These are phyloP conservation scores for Ophiocordyceps camponoti-leonardi DNA, from an alignment of 2,329 filamentous ascomycete species.

Conservation along the genomic window DNA sequence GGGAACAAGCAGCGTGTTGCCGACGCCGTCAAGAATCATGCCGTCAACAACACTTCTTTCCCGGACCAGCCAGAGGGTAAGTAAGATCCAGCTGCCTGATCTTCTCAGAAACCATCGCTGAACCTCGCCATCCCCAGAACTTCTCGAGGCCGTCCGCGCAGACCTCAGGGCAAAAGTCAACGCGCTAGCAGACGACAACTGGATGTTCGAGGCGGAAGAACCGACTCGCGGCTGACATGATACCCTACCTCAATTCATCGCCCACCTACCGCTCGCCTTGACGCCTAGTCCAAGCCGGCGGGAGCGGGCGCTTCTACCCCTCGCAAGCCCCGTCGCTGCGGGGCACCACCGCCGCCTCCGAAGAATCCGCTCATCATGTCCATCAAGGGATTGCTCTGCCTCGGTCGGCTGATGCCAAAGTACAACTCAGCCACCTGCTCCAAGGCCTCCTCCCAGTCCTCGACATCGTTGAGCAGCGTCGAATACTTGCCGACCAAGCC, in stretches of 20 bases:
- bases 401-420: slow-evolving; percentile 77
- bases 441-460: slow-evolving; percentile 65
- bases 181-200: slow-evolving; percentile 64
- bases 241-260: background rate
- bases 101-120: too few relatives aligned
- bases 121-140: slow-evolving; percentile 27
- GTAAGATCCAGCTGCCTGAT: background rate
- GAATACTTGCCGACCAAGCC: slow-evolving; percentile 72
- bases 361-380: slow-evolving; percentile 98
- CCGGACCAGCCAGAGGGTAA: slow-evolving; percentile 50
- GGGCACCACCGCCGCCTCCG: slow-evolving; percentile 50
- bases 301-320: slow-evolving; percentile 31
- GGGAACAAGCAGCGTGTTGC: slow-evolving; percentile 42
- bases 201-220: slow-evolving; percentile 72
- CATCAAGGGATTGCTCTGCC: slow-evolving; percentile 80
- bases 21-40: slow-evolving; percentile 44
- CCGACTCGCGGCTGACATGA: slow-evolving; percentile 18
- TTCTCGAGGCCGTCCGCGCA: slow-evolving; percentile 50
- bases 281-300: slow-evolving; percentile 37
- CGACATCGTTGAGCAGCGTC: slow-evolving; percentile 57
- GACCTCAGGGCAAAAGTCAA: slow-evolving; percentile 58
- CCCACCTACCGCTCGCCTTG: background rate
- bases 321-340: slow-evolving; percentile 24
- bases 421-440: slow-evolving; percentile 91
- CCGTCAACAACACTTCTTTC: slow-evolving; percentile 33